Evolutionary conservation across 805 yeast genomes (phyloP), one percentile per base, ranked within the genome.

Genomic region (Nakazawaea ernobii): DNA sequence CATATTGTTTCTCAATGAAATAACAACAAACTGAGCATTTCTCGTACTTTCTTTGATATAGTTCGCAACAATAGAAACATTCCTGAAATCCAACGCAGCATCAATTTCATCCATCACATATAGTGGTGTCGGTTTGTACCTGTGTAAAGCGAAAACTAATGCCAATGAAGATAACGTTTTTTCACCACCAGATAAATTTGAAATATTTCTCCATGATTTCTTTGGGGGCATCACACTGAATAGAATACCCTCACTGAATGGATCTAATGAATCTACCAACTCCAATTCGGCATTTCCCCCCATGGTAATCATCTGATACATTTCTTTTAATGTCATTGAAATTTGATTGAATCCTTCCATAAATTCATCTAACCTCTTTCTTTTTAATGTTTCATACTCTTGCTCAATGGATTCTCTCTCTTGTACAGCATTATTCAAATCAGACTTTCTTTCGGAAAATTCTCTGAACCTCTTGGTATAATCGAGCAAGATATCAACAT

Each of bases 191-290:
- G 97, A 90, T 48, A 94, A 68, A 59, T 94, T 94, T 15, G 96
- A 81, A 46, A 94, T 94, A 58, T 94, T 94, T 60, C 86, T 86
- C 99, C 99, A 94, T 35, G 95, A 84, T 64, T 94, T 94, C 68
- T 90, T 92, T 0, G 99, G 99, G 1, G 99, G 99, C 99, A 94
- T 94, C 6, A 94, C 99, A 64, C 96, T 86, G 65, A 94, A 94
- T 37, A 91, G 69, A 35, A 94, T 91, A 30, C 99, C 99, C 67
- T 94, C 99, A 1, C 96, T 82, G 59, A 94, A 94, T n/a, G 99
- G 99, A 66, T 94, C 98, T 60, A 92, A 75, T 51, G 95, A 85
- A 60, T 94, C 99, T 15, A 90, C 97, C 39, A 92, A 74, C 63
- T 94, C 99, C 32, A 94, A 73, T 63, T 94, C 99, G 0, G 99